Base-by-base conservation (phyloP, 148 eudicot species). In the Salicornia ramosissima region DNA sequence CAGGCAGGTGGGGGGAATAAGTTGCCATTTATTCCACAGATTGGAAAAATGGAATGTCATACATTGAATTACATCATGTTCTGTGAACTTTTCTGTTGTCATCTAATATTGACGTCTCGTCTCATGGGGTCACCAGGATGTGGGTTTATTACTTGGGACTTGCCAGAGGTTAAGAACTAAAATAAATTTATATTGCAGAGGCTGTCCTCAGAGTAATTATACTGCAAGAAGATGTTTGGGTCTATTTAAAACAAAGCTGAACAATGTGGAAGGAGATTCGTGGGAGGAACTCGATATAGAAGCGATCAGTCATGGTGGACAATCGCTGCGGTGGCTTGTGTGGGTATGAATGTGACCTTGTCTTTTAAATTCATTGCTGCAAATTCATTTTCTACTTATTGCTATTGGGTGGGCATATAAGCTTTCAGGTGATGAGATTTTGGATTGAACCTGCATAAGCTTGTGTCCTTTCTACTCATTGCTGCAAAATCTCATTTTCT, bases 241-340 rank as follows among this genome's bases (percentile, higher is more conserved):
- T 69, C 61, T 90, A 64, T 83, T 94, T 67, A 88, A 81, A 67
- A 90, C 96, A 70, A 82, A 75, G 64, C 83, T 94, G 51, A 78
- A 85, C 31, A 71, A 78, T 24, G 78, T 80, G 42, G 89, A 83
- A 69, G 96, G 84, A 68, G 98, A 94, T 58, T 94, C 95, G 6
- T 94, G 98, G 98, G 98, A 94, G 83, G 98, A 94, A 53, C 90
- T 94, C 65, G 96, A 88, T 78, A 64, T 87, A 14, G 28, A 71
- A 33, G 86, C 88, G 71, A 84, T 94, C 54, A 72, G 64, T 74
- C 79, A 76, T 34, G 88, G 90, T 69, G 92, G 84, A 70, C 82
- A 84, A 33, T 88, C 95, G 26, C 68, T 93, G 60, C 88, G 86
- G 54, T 93, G 98, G 98, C 91, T 93, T 75, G 81, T 90, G n/a